These are phyloP conservation scores for Huntiella bhutanensis DNA, from an alignment of 2,329 filamentous ascomycete genomes.

Conservation along the genomic window DNA sequence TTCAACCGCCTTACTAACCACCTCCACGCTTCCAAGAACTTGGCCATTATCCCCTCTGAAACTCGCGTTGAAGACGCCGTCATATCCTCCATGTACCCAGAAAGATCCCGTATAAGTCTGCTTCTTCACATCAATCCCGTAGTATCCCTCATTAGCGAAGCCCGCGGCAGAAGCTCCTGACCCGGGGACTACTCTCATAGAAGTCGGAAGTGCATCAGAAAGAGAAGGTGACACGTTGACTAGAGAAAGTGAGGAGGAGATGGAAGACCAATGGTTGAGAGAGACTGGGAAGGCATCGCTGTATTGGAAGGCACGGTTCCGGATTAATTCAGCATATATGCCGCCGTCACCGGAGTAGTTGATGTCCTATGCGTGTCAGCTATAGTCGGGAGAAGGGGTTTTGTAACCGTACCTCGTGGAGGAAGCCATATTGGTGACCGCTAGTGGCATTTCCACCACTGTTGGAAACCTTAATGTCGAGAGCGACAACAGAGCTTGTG, in stretches of 20 bases:
- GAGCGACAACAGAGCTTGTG: constrained; percentile 13
- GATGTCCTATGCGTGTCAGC: constrained; percentile 29
- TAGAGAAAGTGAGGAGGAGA: constrained; percentile 28
- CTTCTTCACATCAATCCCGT: constrained; percentile 34
- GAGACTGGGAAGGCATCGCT: constrained; percentile 23
- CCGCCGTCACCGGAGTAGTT: constrained; percentile 54
- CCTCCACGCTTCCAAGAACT: constrained; percentile 26
- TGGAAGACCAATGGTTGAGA: constrained; percentile 26
- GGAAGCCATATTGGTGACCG: constrained; percentile 26
- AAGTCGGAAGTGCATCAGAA: constrained; percentile 31
- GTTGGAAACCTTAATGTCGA: constrained; percentile 21
- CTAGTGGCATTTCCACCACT: constrained; percentile 24
- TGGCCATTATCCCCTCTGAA: constrained; percentile 27
- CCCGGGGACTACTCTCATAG: constrained; percentile 26
- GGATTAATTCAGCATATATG: constrained; percentile 52
- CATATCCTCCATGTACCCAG: constrained; percentile 31
- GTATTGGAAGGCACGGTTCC: constrained; percentile 51
- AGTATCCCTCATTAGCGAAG: constrained; percentile 34
- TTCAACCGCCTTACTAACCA: constrained; percentile 23
- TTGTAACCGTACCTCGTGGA: constrained; percentile 22
- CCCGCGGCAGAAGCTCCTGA: constrained; percentile 21
- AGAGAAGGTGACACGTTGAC: constrained; percentile 28
- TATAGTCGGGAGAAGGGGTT: not conserved
- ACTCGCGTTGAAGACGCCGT: constrained; percentile 27
- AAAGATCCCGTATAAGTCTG: constrained; percentile 32